Conservation (phyloP, 805 yeast species). For the Metschnikowia baotianmanensis region DNA sequence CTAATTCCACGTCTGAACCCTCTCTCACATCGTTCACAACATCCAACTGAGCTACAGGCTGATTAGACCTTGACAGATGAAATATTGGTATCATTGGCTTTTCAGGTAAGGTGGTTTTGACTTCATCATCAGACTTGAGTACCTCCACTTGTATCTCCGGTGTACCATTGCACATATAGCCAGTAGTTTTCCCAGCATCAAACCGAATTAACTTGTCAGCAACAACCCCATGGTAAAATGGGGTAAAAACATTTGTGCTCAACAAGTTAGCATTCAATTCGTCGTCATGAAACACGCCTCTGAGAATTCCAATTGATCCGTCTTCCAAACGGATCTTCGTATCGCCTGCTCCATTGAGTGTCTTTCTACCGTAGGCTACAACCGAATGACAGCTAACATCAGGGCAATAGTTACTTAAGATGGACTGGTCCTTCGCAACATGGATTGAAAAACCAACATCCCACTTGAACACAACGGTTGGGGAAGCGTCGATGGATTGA, state of each 20-base stretch:
- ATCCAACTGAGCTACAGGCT: background rate
- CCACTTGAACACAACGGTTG: background rate
- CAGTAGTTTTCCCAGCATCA: background rate
- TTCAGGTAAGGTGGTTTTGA: background rate
- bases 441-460: too few species aligned
- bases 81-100: background rate
- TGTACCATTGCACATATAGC: background rate
- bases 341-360: too few species aligned
- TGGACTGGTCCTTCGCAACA: too few species aligned
- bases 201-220: background rate
- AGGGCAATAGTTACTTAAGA: too few species aligned
- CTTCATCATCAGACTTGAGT: background rate
- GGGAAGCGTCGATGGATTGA: background rate
- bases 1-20: background rate
- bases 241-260: too few species aligned
- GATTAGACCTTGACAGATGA: background rate
- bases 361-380: too few species aligned
- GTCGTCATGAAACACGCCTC: too few species aligned
- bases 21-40: background rate
- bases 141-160: background rate
- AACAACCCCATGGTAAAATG: background rate
- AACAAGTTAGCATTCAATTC: too few species aligned
- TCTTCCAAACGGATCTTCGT: too few species aligned
- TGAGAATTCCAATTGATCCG: too few species aligned
- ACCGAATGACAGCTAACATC: too few species aligned